phyloP scores from a whole-genome alignment of 208 protist species.

The Trypanosoma vivax region DNA sequence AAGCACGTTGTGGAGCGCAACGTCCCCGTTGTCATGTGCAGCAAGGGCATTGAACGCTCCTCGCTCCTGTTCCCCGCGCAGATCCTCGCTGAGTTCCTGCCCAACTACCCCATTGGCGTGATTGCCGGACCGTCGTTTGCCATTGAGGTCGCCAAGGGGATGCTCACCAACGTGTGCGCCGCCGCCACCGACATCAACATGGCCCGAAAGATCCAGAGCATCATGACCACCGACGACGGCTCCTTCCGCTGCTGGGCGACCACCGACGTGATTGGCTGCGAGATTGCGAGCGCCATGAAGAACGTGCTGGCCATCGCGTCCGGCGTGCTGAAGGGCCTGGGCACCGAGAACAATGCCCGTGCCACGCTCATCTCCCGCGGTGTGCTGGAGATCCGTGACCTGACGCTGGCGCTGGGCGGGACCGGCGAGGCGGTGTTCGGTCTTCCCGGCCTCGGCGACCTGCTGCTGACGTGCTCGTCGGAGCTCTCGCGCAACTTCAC shows the following conservation, averaged over 20 bases:
- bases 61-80: conserved; percentile 74
- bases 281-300: conserved; percentile 88
- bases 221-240: conserved; percentile 62
- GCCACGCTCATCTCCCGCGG: conserved; percentile 77
- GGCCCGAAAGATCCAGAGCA: conserved; percentile 58
- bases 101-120: conserved; percentile 43
- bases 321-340: conserved; percentile 59
- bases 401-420: conserved; percentile 70
- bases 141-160: conserved; percentile 72
- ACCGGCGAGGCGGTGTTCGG: conserved; percentile 78
- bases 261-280: conserved; percentile 78
- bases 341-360: conserved; percentile 66
- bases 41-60: conserved; percentile 81
- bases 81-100: conserved; percentile 74
- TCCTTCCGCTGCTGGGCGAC: conserved; percentile 79
- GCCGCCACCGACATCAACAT: conserved; percentile 51
- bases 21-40: conserved; percentile 64
- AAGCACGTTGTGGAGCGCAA: conserved; percentile 28
- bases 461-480: conserved; percentile 85
- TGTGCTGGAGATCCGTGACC: conserved; percentile 79
- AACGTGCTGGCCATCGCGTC: conserved; percentile 89
- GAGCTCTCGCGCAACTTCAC: conserved; percentile 88
- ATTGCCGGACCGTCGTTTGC: conserved; percentile 88
- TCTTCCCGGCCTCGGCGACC: conserved; percentile 82
- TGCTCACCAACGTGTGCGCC: conserved; percentile 74